Evolutionary conservation across 768 basidiomycete genomes (phyloP).

Genomic region (Punctularia strigosozonata): DNA sequence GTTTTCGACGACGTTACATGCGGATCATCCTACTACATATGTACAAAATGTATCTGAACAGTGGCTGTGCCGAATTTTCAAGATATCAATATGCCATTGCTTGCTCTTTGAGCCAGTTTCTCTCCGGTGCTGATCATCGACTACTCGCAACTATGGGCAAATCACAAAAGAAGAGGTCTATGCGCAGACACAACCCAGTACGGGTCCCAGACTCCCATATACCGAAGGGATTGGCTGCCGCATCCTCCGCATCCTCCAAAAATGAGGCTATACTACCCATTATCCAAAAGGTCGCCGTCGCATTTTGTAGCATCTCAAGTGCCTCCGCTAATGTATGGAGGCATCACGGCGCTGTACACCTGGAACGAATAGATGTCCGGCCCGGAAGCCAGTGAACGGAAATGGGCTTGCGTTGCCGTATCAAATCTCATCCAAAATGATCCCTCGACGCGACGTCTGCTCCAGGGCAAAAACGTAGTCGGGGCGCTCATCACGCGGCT

Average conservation of each 20-base stretch:
- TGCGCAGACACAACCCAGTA: conserved; percentile 88
- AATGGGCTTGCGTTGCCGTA: conserved; percentile 96
- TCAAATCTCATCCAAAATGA: conserved; percentile 94
- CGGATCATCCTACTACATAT: too few species aligned
- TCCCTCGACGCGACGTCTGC: conserved; percentile 76
- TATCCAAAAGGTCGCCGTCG: conserved; percentile 63
- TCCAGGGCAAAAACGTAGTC: conserved; percentile 87
- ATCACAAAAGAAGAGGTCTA: conserved; percentile 75
- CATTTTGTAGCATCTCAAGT: too few species aligned
- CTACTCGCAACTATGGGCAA: conserved; percentile 63
- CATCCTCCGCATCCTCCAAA: conserved; percentile 62
- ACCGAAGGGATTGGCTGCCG: conserved; percentile 68
- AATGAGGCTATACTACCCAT: conserved; percentile 76
- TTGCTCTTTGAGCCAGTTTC: too few species aligned
- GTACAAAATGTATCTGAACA: too few species aligned
- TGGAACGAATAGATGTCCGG: conserved; percentile 50
- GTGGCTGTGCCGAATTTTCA: too few species aligned
- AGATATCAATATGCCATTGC: too few species aligned
- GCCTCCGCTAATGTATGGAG: too few species aligned
- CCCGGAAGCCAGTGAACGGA: conserved; percentile 67
- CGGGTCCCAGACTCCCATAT: conserved; percentile 90
- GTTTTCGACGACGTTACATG: too few species aligned
- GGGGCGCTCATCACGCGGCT: conserved; percentile 78
- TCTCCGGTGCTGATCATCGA: too few species aligned
- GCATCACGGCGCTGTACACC: conserved; percentile 3